Evolutionary conservation across 208 protist species (phyloP).

Genomic region (Trypanosoma caninum): DNA sequence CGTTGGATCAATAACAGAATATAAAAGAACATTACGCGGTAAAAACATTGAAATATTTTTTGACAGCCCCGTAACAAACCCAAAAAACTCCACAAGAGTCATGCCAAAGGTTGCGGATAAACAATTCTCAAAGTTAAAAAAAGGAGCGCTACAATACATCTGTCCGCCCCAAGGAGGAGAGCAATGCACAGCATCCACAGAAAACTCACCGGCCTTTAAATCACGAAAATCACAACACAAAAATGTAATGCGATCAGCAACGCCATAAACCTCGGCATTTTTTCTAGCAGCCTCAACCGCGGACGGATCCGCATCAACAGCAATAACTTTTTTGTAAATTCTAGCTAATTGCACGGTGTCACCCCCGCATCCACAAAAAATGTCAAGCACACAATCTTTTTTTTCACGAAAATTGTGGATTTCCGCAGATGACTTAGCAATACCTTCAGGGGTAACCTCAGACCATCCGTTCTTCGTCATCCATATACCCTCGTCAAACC

Average conservation of each 20-base stretch:
- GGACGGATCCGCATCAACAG: slow-evolving; percentile 23
- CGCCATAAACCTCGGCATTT: slow-evolving; percentile 23
- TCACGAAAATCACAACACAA: slow-evolving; percentile 15
- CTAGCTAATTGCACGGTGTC: slow-evolving; percentile 26
- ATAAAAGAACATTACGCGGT: slow-evolving; percentile 24
- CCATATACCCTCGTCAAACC: slow-evolving; percentile 30
- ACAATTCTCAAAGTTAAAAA: slow-evolving; percentile 17
- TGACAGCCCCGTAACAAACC: slow-evolving; percentile 18
- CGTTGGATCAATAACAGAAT: slow-evolving; percentile 8
- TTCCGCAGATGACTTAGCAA: background rate
- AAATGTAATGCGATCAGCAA: slow-evolving; percentile 17
- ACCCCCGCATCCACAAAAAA: slow-evolving; percentile 31
- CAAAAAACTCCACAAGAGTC: slow-evolving; percentile 16
- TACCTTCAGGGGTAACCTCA: slow-evolving; percentile 26
- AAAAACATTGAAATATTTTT: slow-evolving; percentile 31
- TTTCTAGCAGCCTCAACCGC: slow-evolving; percentile 25
- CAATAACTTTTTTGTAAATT: slow-evolving; percentile 26
- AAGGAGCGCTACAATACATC: slow-evolving; percentile 13
- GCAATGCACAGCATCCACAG: slow-evolving; percentile 23
- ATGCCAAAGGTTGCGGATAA: slow-evolving; percentile 7
- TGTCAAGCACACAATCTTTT: slow-evolving; percentile 19
- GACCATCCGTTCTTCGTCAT: slow-evolving; percentile 28
- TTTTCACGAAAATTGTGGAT: slow-evolving; percentile 13
- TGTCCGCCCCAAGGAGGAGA: slow-evolving; percentile 19
- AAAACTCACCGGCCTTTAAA: slow-evolving; percentile 9